Percentiles rank a stretch among this genome's conserved stretches.
These are phyloP conservation scores for Taiozyma sp. DNA, from an alignment of 1,139 yeast genomes.

Conservation along the genomic window DNA sequence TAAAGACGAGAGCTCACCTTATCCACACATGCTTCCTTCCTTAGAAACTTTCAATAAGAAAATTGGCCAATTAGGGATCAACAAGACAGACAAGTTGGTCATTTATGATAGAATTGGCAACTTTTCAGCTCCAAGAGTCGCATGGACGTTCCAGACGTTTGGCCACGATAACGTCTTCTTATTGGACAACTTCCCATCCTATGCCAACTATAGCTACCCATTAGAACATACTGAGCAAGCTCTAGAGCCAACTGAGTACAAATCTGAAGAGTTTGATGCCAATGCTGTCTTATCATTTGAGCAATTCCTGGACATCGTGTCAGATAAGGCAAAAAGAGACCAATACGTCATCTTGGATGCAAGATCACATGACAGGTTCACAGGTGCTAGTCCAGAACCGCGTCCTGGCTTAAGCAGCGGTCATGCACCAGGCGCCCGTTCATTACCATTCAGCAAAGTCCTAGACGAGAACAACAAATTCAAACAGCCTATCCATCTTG, in stretches of 20 bases:
- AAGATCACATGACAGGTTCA: slow-evolving; percentile 66
- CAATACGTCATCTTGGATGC: slow-evolving; percentile 72
- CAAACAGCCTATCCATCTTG: slow-evolving; percentile 35
- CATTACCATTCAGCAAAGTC: slow-evolving; percentile 70
- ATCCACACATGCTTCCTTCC: slow-evolving; percentile 89
- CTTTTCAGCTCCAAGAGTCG: slow-evolving; percentile 85
- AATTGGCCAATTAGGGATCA: slow-evolving; percentile 40
- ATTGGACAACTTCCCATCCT: slow-evolving; percentile 64
- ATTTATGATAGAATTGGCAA: slow-evolving; percentile 83
- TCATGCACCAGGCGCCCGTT: slow-evolving; percentile 76
- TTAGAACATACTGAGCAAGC: slow-evolving; percentile 28
- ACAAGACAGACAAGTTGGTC: slow-evolving; percentile 55
- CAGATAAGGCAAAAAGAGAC: slow-evolving; percentile 40
- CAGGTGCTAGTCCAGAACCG: slow-evolving; percentile 83
- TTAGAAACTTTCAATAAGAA: slow-evolving; percentile 46
- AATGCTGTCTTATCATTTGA: slow-evolving; percentile 59
- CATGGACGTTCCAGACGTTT: slow-evolving; percentile 80
- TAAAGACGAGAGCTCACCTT: slow-evolving; percentile 51
- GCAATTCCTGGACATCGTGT: slow-evolving; percentile 53
- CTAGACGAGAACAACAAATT: slow-evolving; percentile 33
- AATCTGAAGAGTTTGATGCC: slow-evolving; percentile 34
- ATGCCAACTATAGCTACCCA: slow-evolving; percentile 35
- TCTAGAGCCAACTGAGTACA: slow-evolving; percentile 31
- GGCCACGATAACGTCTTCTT: slow-evolving; percentile 68
- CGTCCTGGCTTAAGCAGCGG: slow-evolving; percentile 85